Percentiles rank a stretch among this genome's conserved stretches.
phyloP scores from a whole-genome alignment of 176 grass and related monocot species.

The Oryza meyeriana region DNA sequence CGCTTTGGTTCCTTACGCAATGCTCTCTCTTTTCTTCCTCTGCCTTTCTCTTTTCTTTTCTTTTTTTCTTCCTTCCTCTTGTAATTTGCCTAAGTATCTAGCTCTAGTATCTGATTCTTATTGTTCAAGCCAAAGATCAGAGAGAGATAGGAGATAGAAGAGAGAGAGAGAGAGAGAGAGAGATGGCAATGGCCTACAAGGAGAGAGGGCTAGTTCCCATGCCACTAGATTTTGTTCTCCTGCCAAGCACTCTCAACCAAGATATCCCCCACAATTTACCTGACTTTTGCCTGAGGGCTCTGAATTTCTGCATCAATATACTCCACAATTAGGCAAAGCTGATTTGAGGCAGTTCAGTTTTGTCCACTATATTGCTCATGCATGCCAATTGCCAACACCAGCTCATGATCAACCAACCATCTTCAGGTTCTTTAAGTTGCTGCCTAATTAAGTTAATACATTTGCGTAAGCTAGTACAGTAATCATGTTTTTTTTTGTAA shows the following conservation, averaged over 20 bases:
- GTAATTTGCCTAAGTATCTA: not conserved
- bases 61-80: not conserved
- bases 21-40: slow-evolving; percentile 19
- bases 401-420: not conserved
- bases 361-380: slow-evolving; percentile 30
- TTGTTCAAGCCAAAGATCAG: slow-evolving; percentile 3
- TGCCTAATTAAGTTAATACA: not conserved
- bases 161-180: not conserved
- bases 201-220: slow-evolving; percentile 41
- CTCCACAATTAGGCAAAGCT: slow-evolving; percentile 29
- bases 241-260: slow-evolving; percentile 45
- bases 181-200: slow-evolving; percentile 41
- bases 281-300: slow-evolving; percentile 14
- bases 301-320: slow-evolving; percentile 44
- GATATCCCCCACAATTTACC: slow-evolving; percentile 36
- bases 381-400: slow-evolving; percentile 14
- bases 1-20: slow-evolving; percentile 45
- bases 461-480: not conserved
- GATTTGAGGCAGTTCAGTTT: slow-evolving; percentile 46
- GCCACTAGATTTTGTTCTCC: slow-evolving; percentile 51
- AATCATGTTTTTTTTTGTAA: not conserved
- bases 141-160: not conserved
- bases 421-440: not conserved
- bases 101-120: not conserved
- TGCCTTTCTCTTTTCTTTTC: not conserved